A percentile compares a stretch with the other conserved stretches of the same genome.
Conservation (phyloP, 1,284 basidiomycete species). For the Earliella scabrosa region DNA sequence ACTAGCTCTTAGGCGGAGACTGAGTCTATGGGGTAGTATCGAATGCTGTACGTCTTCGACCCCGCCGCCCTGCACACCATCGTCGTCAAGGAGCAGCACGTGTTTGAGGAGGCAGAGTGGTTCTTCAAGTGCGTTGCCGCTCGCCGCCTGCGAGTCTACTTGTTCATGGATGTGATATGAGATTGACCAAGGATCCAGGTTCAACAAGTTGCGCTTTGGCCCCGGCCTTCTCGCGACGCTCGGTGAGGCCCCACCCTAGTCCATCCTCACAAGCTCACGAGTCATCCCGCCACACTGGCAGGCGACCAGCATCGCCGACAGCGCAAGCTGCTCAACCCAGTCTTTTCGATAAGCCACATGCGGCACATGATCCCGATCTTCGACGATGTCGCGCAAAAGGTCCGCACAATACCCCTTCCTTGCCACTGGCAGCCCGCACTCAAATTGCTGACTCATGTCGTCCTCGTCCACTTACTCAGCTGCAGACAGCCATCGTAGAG, state of each 20-base stretch:
- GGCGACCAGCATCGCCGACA: conserved; percentile 16
- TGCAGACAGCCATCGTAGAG: conserved; percentile 19
- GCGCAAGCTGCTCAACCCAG: conserved; percentile 20
- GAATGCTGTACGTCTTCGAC: conserved; percentile 23
- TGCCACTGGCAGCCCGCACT: not conserved
- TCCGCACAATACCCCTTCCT: not conserved
- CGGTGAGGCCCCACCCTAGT: too few relatives aligned
- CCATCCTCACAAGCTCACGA: too few relatives aligned
- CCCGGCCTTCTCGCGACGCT: conserved; percentile 12
- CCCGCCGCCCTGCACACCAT: conserved; percentile 20
- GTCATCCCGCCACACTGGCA: not conserved
- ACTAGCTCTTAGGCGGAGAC: too few relatives aligned
- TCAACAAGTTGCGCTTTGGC: conserved; percentile 12
- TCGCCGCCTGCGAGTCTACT: too few relatives aligned
- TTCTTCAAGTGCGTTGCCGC: conserved; percentile 12
- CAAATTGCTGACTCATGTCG: not conserved
- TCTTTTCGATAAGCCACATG: conserved; percentile 18
- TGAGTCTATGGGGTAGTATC: conserved; percentile 2
- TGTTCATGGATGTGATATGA: not conserved
- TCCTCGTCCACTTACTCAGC: too few relatives aligned
- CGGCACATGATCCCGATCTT: conserved; percentile 18
- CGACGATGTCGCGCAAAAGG: conserved; percentile 6
- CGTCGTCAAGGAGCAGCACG: conserved; percentile 22
- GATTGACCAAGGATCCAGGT: not conserved
- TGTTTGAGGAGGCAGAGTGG: conserved; percentile 16